These are phyloP conservation scores for Carpinus fangiana DNA, from an alignment of 306 rosid genomes.

Conservation along the genomic window DNA sequence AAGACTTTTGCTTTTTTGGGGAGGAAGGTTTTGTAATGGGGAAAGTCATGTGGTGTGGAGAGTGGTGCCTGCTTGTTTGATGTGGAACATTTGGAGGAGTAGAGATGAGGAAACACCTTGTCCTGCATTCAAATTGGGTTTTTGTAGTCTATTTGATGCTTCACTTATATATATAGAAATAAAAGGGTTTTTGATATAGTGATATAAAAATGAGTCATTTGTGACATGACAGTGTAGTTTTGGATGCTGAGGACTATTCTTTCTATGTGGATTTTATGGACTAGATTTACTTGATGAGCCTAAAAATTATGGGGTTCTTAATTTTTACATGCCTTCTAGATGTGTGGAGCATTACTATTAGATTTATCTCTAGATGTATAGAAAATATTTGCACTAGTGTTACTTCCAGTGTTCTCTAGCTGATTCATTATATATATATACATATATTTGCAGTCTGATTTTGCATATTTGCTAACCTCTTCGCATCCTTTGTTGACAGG, in stretches of 20 bases:
- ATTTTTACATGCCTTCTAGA: background rate
- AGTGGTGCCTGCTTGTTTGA: background rate
- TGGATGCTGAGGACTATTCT: background rate
- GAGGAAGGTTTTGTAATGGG: background rate
- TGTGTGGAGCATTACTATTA: background rate
- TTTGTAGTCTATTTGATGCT: background rate
- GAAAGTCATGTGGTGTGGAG: background rate
- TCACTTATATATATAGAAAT: background rate
- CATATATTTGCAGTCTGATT: background rate
- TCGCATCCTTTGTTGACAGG: constrained; percentile 19
- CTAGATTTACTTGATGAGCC: background rate
- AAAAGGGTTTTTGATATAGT: background rate
- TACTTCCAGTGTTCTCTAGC: background rate
- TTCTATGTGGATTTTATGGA: background rate
- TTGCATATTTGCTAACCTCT: background rate
- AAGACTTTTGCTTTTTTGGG: background rate
- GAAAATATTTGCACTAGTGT: background rate
- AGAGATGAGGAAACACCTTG: background rate
- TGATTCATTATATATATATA: background rate
- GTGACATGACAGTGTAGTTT: background rate
- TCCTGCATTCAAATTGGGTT: background rate
- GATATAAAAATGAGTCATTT: background rate
- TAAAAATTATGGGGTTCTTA: background rate
- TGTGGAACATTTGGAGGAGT: background rate
- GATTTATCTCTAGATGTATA: background rate